Evolutionary conservation across 257 asterid species (phyloP).

Genomic region (Gynochthodes officinalis): DNA sequence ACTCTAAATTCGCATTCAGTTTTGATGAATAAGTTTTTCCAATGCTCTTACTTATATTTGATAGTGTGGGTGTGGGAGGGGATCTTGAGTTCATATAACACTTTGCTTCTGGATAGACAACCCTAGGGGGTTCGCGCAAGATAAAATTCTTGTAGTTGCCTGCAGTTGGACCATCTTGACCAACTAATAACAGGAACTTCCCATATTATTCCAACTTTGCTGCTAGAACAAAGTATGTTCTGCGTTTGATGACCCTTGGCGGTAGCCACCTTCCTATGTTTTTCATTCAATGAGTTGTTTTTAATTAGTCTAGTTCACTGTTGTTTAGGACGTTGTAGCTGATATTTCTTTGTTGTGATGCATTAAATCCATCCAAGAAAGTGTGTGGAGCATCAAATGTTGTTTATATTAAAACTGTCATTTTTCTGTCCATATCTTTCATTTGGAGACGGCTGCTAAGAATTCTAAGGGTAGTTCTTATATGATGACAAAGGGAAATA

Average conservation of each 20-base stretch:
- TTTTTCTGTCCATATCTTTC: too few relatives aligned
- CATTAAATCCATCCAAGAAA: not conserved
- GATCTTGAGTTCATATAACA: not conserved
- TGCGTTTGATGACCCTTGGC: too few relatives aligned
- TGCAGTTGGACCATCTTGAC: not conserved
- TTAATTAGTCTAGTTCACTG: too few relatives aligned
- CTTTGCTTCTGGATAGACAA: not conserved
- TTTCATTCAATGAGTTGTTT: too few relatives aligned
- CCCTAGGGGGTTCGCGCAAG: not conserved
- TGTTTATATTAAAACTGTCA: not conserved
- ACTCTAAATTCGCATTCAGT: not conserved
- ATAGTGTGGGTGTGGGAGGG: not conserved
- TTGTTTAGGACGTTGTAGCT: not conserved
- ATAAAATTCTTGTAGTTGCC: not conserved
- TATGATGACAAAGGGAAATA: too few relatives aligned
- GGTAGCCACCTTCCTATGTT: too few relatives aligned
- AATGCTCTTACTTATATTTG: not conserved
- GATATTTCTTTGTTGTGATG: not conserved
- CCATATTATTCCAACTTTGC: not conserved
- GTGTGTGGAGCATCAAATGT: not conserved
- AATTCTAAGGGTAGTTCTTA: too few relatives aligned
- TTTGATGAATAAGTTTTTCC: not conserved
- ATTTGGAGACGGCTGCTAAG: too few relatives aligned
- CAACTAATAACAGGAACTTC: not conserved
- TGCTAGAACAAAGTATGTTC: too few relatives aligned